Evolutionary conservation across 495 filamentous ascomycete species (phyloP).

Genomic region (Aspergillus campestris): DNA sequence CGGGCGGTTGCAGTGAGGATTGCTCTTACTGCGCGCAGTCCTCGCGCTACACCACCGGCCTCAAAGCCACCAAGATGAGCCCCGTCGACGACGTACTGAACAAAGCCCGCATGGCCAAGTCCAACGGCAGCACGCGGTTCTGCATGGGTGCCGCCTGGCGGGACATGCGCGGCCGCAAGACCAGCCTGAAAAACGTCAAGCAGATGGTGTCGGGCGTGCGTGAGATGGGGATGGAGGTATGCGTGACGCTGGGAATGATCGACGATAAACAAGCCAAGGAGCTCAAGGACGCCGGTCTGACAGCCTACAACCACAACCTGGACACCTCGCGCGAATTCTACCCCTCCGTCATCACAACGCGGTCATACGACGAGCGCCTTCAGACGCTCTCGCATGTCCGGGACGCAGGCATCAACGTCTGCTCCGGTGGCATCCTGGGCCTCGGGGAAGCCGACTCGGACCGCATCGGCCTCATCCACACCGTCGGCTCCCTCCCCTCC

Average conservation of each 20-base stretch:
- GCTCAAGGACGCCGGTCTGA: slow-evolving; percentile 72
- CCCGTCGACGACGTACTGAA: slow-evolving; percentile 68
- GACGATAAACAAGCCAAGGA: slow-evolving; percentile 67
- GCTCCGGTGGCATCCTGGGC: slow-evolving; percentile 74
- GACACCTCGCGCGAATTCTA: slow-evolving; percentile 84
- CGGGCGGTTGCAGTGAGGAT: slow-evolving; percentile 82
- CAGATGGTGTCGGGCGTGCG: slow-evolving; percentile 72
- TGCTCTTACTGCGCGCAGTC: slow-evolving; percentile 87
- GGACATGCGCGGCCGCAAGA: slow-evolving; percentile 84
- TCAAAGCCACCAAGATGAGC: slow-evolving; percentile 68
- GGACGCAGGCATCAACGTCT: slow-evolving; percentile 77
- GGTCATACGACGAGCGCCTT: slow-evolving; percentile 76
- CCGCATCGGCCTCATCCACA: slow-evolving; percentile 70
- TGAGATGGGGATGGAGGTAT: slow-evolving; percentile 75
- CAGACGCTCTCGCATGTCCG: slow-evolving; percentile 65
- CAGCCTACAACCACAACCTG: slow-evolving; percentile 85
- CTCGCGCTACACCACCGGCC: slow-evolving; percentile 66
- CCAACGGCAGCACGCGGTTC: slow-evolving; percentile 75
- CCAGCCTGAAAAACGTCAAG: slow-evolving; percentile 65
- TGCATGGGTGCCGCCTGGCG: slow-evolving; percentile 91
- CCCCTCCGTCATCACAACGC: slow-evolving; percentile 68
- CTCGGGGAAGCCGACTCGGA: slow-evolving; percentile 67
- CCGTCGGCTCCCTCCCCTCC: slow-evolving; percentile 60
- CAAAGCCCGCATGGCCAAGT: slow-evolving; percentile 65
- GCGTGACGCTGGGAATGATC: slow-evolving; percentile 86